Conservation (phyloP, 2,329 filamentous ascomycete species). For the Lasiodiplodia gonubiensis region DNA sequence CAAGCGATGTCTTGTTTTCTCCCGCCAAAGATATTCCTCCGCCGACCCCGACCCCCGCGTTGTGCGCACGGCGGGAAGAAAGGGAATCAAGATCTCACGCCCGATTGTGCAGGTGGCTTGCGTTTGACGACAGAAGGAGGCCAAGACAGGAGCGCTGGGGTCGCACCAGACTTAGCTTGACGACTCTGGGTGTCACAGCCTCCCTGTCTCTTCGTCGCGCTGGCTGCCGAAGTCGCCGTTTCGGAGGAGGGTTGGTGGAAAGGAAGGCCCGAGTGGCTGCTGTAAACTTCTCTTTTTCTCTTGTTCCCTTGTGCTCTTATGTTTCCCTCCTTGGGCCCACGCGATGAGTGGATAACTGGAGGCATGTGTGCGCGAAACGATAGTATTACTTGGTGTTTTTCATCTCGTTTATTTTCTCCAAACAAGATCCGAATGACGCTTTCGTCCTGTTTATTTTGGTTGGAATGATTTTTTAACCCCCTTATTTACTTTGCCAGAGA, state of each 20-base stretch:
- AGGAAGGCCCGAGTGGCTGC: neutral
- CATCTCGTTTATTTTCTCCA: neutral
- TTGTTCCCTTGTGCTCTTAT: neutral
- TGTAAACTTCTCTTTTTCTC: constrained; percentile 5
- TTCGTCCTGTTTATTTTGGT: neutral
- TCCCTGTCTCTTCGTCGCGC: neutral
- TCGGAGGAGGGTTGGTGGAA: neutral
- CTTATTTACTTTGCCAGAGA: neutral
- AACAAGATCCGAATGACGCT: neutral
- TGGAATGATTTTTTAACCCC: neutral
- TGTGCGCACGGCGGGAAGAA: neutral
- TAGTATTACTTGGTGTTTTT: neutral
- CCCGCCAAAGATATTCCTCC: neutral
- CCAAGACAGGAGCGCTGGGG: neutral
- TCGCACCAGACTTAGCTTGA: neutral
- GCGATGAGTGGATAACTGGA: neutral
- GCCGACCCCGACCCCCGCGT: neutral
- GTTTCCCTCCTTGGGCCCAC: neutral
- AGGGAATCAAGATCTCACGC: constrained; percentile 2
- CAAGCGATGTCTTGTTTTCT: constrained; percentile 11
- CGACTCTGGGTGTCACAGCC: neutral
- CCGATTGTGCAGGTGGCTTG: neutral
- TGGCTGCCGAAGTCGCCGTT: neutral
- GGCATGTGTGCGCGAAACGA: neutral
- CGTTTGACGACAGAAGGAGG: neutral